Base-by-base conservation (phyloP, 768 basidiomycete genomes). In the Mycena vulgaris region DNA sequence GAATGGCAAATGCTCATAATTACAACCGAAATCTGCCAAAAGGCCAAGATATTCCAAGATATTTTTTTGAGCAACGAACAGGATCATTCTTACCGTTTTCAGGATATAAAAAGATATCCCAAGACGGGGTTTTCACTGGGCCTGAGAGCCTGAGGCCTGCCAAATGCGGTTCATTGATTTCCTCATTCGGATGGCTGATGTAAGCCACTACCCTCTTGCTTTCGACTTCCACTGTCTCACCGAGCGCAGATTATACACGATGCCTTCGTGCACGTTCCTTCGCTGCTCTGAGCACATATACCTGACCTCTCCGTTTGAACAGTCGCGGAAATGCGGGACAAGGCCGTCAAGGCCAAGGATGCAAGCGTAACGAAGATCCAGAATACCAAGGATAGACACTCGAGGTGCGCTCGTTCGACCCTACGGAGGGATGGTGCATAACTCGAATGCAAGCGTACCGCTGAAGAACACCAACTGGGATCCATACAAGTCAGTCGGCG, bases 391-490 rank as follows among this genome's bases (percentile, higher is more conserved):
- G 91, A 92, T 79, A 83, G 85, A 27, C 85, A 85, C 74, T 82
- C 86, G 10, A 89, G 87, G 87, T 85, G 78, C 64, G 61, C 40
- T 35, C 39, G 16, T 39, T 48, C 33, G 31, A 39, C 35, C 8
- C 37, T 39, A n/a, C 30, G 16, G 53, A 40, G 33, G 45, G 21
- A 45, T 28, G 14, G 39, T 25, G 16, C 28, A 13, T 47, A 19
- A 68, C 5, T 23, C 1, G 7, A 33, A 31, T 55, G 49, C 55
- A n/a, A 92, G 91, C 73, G 80, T 85, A 8, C 86, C 91, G 4
- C 78, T 91, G 75, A 87, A 86, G 66, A 89, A 89, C 64, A 88
- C 89, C 10, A 90, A 87, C 71, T 92, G 90, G 90, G 87, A 92
- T 77, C 90, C 83, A 40, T 85, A 88, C 23, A 78, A 79, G 72